phyloP scores from a whole-genome alignment of 2,329 filamentous ascomycete species.

The Pseudocercospora cruenta region DNA sequence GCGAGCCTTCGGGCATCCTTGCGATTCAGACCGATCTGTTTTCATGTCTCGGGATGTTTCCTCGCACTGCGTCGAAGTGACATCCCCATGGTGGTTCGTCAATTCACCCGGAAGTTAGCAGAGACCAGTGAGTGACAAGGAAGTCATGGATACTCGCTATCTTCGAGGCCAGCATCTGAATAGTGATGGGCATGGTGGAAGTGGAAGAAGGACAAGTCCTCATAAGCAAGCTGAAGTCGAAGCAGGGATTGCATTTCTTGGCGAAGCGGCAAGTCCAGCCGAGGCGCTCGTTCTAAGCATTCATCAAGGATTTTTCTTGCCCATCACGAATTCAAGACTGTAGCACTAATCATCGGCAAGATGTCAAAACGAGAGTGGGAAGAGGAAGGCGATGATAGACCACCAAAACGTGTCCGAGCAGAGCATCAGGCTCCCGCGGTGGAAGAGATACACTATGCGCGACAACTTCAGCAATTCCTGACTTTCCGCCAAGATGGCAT shows the following conservation, averaged over 20 bases:
- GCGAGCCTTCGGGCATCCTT: no score
- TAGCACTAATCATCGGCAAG: not conserved
- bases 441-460: constrained; percentile 63
- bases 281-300: not conserved
- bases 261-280: not conserved
- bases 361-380: constrained; percentile 38
- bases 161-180: not conserved
- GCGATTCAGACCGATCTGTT: no score
- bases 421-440: constrained; percentile 49
- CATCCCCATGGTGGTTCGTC: no score
- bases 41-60: no score
- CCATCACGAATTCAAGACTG: not conserved
- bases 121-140: no score
- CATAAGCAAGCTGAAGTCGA: not conserved
- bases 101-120: no score
- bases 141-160: no score
- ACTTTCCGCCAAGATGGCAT: constrained; percentile 68
- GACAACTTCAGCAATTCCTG: constrained; percentile 70
- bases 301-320: not conserved
- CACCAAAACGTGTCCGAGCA: constrained; percentile 37
- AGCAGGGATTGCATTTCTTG: not conserved
- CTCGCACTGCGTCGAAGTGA: no score
- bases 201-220: no score
- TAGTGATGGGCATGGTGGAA: not conserved
- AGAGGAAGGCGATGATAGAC: constrained; percentile 24